Evolutionary conservation across 1,284 basidiomycete species (phyloP).

Genomic region (Austropuccinia psidii): DNA sequence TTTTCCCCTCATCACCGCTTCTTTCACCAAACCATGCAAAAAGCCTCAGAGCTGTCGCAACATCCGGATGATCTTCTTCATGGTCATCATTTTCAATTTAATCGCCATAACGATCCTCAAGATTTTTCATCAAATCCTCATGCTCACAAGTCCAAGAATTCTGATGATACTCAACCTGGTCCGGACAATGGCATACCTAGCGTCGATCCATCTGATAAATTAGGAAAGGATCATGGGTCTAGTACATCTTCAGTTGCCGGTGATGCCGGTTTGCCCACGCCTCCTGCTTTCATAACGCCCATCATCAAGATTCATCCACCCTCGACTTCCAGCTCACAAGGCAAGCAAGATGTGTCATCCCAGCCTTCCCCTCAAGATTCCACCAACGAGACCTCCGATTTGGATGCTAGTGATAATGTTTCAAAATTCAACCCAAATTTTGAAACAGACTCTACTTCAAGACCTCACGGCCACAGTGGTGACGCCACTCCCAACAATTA

Average conservation of each 20-base stretch:
- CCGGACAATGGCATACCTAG: background rate
- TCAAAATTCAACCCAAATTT: background rate
- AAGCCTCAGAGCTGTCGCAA: no score
- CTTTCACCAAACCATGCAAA: no score
- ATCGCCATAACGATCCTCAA: background rate
- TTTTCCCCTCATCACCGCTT: no score
- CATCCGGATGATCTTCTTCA: no score
- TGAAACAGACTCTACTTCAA: background rate
- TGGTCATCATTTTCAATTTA: no score
- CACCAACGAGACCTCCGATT: no score
- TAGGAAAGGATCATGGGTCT: background rate
- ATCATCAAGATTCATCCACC: slow-evolving; percentile 13
- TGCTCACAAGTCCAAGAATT: background rate
- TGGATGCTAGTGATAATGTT: background rate
- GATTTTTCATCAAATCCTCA: background rate
- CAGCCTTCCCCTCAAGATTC: background rate
- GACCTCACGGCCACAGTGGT: background rate
- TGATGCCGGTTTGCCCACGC: no score
- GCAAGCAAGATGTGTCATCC: background rate
- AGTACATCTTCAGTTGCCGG: background rate
- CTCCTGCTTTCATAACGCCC: slow-evolving; percentile 1
- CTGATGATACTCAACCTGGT: background rate
- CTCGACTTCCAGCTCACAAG: slow-evolving; percentile 5
- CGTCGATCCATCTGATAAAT: background rate
- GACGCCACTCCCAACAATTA: background rate